Evolutionary conservation across 768 basidiomycete species (phyloP).

Genomic region (Leccinum obscurum): DNA sequence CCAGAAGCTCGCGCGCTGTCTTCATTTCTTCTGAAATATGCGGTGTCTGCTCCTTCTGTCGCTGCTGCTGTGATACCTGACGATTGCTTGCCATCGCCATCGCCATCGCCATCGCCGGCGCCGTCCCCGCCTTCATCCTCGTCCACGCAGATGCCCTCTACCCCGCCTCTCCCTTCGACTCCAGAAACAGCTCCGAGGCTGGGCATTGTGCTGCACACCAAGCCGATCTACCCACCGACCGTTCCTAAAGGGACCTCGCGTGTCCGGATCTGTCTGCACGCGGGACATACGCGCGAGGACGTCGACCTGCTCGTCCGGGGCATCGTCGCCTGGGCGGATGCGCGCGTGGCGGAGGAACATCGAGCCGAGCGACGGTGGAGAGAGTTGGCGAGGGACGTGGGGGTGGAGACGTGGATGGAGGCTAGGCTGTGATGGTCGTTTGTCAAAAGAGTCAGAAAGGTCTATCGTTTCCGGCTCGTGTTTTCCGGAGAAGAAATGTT

Average conservation of each 20-base stretch:
- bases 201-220: constrained; percentile 55
- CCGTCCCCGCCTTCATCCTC: not conserved
- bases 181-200: constrained; percentile 3
- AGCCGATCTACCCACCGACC: constrained; percentile 84
- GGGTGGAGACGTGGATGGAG: constrained; percentile 30
- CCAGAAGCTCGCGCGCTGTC: constrained; percentile 75
- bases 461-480: not conserved
- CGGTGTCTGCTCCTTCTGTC: not conserved
- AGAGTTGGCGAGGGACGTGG: constrained; percentile 13
- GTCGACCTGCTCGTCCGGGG: constrained; percentile 56
- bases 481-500: not conserved
- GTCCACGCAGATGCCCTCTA: not conserved
- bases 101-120: not conserved
- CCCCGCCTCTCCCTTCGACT: not conserved
- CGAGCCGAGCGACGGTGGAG: constrained; percentile 10
- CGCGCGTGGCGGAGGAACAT: constrained; percentile 10
- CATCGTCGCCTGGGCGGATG: constrained; percentile 42
- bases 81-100: not conserved
- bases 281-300: constrained; percentile 66
- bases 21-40: constrained; percentile 47
- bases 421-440: constrained; percentile 21
- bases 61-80: not conserved
- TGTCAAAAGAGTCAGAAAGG: not conserved
- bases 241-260: constrained; percentile 86
- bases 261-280: constrained; percentile 86